Evolutionary conservation across 768 basidiomycete genomes (phyloP).

Genomic region (Hericium alpestre): DNA sequence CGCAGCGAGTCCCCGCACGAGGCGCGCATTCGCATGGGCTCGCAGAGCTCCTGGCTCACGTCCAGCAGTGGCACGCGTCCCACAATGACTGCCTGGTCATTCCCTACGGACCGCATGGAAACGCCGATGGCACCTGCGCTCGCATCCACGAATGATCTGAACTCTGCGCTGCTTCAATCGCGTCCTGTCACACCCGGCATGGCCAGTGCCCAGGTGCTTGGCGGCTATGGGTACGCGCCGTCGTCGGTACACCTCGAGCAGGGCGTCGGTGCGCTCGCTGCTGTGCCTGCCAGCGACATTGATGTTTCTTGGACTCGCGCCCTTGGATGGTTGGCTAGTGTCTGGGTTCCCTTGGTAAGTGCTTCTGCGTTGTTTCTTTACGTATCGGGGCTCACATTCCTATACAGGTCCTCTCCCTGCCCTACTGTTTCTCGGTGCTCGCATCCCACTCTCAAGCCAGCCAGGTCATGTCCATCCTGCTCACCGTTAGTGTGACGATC

Average conservation of each 20-base stretch:
- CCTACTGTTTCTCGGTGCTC: slow-evolving; percentile 41
- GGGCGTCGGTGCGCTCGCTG: slow-evolving; percentile 36
- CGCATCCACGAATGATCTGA: slow-evolving; percentile 28
- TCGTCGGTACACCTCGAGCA: slow-evolving; percentile 40
- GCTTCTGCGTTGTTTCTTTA: neutral
- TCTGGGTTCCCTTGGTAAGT: slow-evolving; percentile 65
- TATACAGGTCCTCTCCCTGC: slow-evolving; percentile 46
- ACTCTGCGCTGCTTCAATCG: slow-evolving; percentile 31
- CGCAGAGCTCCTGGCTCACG: slow-evolving; percentile 68
- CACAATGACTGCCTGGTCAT: slow-evolving; percentile 60
- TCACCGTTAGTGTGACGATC: slow-evolving; percentile 53
- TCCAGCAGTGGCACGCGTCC: slow-evolving; percentile 48
- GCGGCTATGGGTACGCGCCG: slow-evolving; percentile 56
- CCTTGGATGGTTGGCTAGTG: slow-evolving; percentile 52
- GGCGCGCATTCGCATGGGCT: slow-evolving; percentile 43
- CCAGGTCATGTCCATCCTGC: slow-evolving; percentile 33
- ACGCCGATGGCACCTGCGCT: slow-evolving; percentile 26
- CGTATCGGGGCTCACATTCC: neutral
- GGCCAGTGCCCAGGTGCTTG: slow-evolving; percentile 51
- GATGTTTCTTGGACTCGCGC: slow-evolving; percentile 47
- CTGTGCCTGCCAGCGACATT: slow-evolving; percentile 32
- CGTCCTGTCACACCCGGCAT: slow-evolving; percentile 44
- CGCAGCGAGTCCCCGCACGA: slow-evolving; percentile 36
- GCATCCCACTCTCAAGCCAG: slow-evolving; percentile 31
- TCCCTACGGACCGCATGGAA: slow-evolving; percentile 35